Percentiles rank a stretch among this genome's conserved stretches.
These are phyloP conservation scores for Geotrichum aggregatum DNA, from an alignment of 1,139 yeast genomes.

Conservation along the genomic window DNA sequence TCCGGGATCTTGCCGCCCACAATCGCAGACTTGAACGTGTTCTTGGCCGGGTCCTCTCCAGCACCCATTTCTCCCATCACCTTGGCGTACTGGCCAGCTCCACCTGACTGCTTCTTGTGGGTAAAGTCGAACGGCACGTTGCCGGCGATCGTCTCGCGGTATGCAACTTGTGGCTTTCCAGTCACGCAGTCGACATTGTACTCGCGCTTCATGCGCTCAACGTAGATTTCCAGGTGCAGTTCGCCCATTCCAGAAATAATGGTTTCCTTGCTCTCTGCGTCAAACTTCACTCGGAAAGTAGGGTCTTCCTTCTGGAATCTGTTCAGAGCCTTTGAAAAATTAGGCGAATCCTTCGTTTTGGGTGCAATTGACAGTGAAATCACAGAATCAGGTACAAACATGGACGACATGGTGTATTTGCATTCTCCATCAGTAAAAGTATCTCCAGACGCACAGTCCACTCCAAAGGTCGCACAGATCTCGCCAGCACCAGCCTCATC, in stretches of 20 bases:
- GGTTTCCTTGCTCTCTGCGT: constrained; percentile 89
- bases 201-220: constrained; percentile 96
- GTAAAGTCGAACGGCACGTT: constrained; percentile 84
- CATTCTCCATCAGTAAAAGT: constrained; percentile 76
- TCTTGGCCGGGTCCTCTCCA: constrained; percentile 43
- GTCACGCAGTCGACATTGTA: constrained; percentile 93
- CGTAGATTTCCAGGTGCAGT: constrained; percentile 91
- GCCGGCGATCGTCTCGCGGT: constrained; percentile 83
- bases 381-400: constrained; percentile 98
- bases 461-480: constrained; percentile 98
- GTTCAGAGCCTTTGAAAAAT: constrained; percentile 93
- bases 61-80: constrained; percentile 73
- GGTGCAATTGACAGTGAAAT: constrained; percentile 89
- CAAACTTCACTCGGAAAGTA: constrained; percentile 89
- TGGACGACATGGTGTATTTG: constrained; percentile 86
- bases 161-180: constrained; percentile 97
- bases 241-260: constrained; percentile 99
- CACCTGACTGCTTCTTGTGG: constrained; percentile 97
- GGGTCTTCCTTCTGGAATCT: constrained; percentile 99
- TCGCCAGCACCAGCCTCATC: constrained; percentile 96
- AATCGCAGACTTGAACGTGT: constrained; percentile 76
- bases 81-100: constrained; percentile 98
- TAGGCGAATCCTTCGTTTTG: constrained; percentile 79
- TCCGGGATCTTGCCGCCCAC: constrained; percentile 98
- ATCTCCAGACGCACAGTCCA: constrained; percentile 99